Base-by-base conservation (phyloP, 345 rosid genomes). In the Iberis pinnata region DNA sequence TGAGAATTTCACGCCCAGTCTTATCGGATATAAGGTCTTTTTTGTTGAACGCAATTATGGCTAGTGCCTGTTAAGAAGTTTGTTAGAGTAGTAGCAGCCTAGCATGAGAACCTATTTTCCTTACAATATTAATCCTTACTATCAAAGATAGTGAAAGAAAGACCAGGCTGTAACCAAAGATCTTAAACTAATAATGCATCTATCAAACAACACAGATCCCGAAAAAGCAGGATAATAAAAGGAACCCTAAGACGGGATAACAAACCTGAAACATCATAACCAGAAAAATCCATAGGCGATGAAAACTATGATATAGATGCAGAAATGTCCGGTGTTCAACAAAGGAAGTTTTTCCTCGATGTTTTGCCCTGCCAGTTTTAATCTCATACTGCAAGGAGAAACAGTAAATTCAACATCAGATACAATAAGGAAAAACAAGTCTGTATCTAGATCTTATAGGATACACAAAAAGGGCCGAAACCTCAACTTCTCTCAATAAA, bases 241-340 rank as follows among this genome's bases (percentile, higher is more conserved):
- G 11, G 43, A 52, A 37, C 35, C 39, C 44, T 14, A 38, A 39
- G 38, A 38, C 9, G 12, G 53, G 51, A 33, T 37, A 27, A 19
- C 79, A 64, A 56, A 90, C 98, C 98, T 92, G 98, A 70, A 92
- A 88, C 98, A 92, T 92, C 96, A 92, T 79, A 57, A 69, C 68
- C 29, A 92, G 89, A 77, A 92, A 92, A 64, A 92, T 85, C 98
- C 98, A 92, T 24, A 92, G 81, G 19, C 98, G 95, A 59, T 88
- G 96, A 70, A 92, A 92, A 73, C 96, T 92, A 58, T 85, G 98
- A 65, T 82, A 92, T 52, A 92, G 88, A 80, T 92, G 98, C 69
- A 92, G 70, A 76, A 82, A 88, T 31, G 98, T 80, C 48, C 96
- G 82, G 58, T 92, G 88, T 81, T 92, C 98, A 44, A 92, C 98